Conservation (phyloP, 2,329 filamentous ascomycete genomes). For the Tothia fuscella region DNA sequence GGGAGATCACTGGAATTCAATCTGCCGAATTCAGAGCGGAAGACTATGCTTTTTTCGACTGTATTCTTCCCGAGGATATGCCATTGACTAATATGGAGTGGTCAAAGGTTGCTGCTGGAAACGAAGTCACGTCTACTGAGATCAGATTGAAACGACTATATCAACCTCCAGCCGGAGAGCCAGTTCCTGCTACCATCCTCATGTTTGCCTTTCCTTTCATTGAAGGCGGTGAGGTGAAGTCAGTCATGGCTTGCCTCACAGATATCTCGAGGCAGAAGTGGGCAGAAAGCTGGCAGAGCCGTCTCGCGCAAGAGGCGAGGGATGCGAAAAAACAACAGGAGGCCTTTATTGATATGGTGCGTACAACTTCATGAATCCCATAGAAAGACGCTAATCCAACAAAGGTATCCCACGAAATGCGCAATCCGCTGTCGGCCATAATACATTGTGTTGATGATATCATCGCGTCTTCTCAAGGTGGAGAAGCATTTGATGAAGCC, state of each 20-base stretch:
- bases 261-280: constrained; percentile 2
- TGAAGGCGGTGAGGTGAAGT: not conserved
- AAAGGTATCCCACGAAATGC: constrained; percentile 7
- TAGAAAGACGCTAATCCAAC: no score
- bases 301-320: not conserved
- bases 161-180: not conserved
- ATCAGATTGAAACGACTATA: not conserved
- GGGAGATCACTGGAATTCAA: no score
- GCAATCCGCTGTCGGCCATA: constrained; percentile 9
- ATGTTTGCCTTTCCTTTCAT: not conserved
- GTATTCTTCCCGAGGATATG: constrained; percentile 1
- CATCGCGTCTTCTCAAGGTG: no score
- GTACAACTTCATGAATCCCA: no score
- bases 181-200: not conserved
- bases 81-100: not conserved
- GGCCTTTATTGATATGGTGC: constrained; percentile 1
- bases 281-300: constrained; percentile 2
- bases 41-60: not conserved
- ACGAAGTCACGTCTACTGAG: not conserved
- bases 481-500: not conserved
- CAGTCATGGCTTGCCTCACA: constrained; percentile 2
- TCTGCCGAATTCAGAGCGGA: no score
- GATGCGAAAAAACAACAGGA: constrained; percentile 6
- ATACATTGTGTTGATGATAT: constrained; percentile 8
- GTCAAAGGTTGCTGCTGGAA: not conserved